phyloP scores from a whole-genome alignment of 345 rosid species.

The Litchi chinensis region DNA sequence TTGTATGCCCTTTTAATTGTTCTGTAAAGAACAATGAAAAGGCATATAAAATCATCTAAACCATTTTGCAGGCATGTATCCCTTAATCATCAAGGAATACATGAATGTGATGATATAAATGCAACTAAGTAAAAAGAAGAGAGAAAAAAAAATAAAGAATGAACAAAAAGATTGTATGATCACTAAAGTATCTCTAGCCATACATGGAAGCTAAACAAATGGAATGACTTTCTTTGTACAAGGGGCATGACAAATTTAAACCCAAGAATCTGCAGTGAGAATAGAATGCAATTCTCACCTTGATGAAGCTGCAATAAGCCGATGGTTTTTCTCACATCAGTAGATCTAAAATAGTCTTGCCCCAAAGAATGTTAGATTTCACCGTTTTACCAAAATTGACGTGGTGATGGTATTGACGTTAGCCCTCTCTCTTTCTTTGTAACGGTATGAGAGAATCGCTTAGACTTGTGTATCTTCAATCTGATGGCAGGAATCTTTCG shows the following conservation, averaged over 20 bases:
- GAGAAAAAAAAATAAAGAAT: neutral
- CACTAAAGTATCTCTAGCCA: slow-evolving; percentile 13
- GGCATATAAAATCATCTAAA: too few relatives aligned
- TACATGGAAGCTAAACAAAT: slow-evolving; percentile 3
- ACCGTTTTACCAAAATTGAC: slow-evolving; percentile 56
- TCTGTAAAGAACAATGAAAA: too few relatives aligned
- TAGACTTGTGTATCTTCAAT: slow-evolving; percentile 65
- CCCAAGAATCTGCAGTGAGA: slow-evolving; percentile 23
- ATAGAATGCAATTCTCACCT: slow-evolving; percentile 20
- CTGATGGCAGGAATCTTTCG: slow-evolving; percentile 67
- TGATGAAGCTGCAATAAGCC: neutral
- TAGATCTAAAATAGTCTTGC: slow-evolving; percentile 15
- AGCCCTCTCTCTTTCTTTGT: slow-evolving; percentile 23
- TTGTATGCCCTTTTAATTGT: too few relatives aligned
- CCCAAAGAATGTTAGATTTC: neutral
- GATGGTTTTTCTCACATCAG: neutral
- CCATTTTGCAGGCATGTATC: neutral
- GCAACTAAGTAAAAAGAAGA: neutral
- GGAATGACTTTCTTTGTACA: slow-evolving; percentile 18
- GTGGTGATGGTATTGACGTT: slow-evolving; percentile 39
- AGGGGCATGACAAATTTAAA: neutral
- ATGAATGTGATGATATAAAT: neutral
- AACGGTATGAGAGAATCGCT: slow-evolving; percentile 46
- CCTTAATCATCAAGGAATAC: neutral
- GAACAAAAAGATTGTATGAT: neutral